Evolutionary conservation across 2,329 filamentous ascomycete genomes (phyloP).

Genomic region (Penicillium concentricum): DNA sequence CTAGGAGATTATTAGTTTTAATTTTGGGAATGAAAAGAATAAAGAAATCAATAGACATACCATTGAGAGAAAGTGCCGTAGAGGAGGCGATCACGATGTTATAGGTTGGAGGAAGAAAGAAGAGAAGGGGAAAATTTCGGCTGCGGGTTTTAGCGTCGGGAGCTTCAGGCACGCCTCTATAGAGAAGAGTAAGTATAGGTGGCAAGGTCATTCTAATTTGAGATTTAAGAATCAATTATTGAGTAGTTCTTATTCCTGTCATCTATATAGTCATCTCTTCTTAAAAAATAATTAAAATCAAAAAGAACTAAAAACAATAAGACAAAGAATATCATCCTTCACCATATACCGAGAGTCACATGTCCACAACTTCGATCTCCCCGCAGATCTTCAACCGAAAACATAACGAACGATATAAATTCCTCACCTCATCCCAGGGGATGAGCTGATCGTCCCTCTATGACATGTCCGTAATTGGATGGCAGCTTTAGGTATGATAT

Average conservation of each 20-base stretch:
- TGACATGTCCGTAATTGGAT: conserved; percentile 45
- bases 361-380: conserved; percentile 18
- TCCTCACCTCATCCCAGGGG: conserved; percentile 25
- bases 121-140: conserved; percentile 30
- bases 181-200: not conserved
- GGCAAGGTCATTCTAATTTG: not conserved
- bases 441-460: conserved; percentile 24
- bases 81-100: conserved; percentile 10
- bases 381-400: conserved; percentile 27
- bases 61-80: conserved; percentile 24
- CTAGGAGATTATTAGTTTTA: conserved; percentile 46
- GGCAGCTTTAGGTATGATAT: conserved; percentile 49
- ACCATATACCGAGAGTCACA: conserved; percentile 21
- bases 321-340: not conserved
- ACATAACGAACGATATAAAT: conserved; percentile 16
- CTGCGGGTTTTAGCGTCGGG: conserved; percentile 26
- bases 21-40: not conserved
- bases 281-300: not conserved
- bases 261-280: not conserved
- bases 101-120: conserved; percentile 21
- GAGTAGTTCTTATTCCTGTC: not conserved
- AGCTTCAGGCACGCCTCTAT: conserved; percentile 7
- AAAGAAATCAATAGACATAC: conserved; percentile 15
- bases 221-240: too few species aligned
- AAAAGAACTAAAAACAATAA: not conserved